Base-by-base conservation (phyloP, 1,284 basidiomycete genomes). In the Marasmius tenuissimus region DNA sequence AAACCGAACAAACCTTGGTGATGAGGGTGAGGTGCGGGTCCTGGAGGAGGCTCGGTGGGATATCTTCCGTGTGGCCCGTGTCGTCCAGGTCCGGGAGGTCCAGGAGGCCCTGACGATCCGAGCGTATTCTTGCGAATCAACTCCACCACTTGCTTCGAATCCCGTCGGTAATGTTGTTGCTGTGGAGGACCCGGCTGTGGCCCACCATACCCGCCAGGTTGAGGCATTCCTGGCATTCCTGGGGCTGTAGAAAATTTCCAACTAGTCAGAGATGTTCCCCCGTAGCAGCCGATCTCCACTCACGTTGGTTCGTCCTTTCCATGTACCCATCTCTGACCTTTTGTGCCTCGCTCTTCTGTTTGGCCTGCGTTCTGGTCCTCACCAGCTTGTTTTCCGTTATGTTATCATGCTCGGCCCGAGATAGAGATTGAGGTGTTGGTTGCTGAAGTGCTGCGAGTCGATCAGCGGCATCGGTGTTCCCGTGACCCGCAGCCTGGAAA, bases 361-460 rank as follows among this genome's bases (percentile, higher is more conserved):
- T 87, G 3, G 95, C 95, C 68, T 89, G 87, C 0, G 95, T 96
- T 14, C 93, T 86, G 65, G 88, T 91, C 3, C 95, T 82, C 10
- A 96, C 89, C 40, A 98, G 85, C 65, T 89, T 94, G 45, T 77
- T 78, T 69, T 95, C 89, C 12, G 94, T 89, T 62, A 94, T 84
- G 1, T 77, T 78, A 65, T 96, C 87, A 76, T 97, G 94, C 63
- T 97, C 90, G 52, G 85, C 79, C 22, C 94, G 80, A 0, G 91
- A 91, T 12, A 98, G 80, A 0, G 85, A 72, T 39, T 83, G 81
- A 0, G 88, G 83, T 0, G 79, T 76, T 0, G 88, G 81, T 47
- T 83, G 81, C 1, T 83, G 79, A 8, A 96, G 79, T 0, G 91
- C 93, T 0, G 77, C 71, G 16, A 97, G 78, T 1, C 95, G 86